A percentile compares a stretch with the other conserved stretches of the same genome.
Evolutionary conservation across 1,284 basidiomycete genomes (phyloP).

Genomic region (Leccinum pachyderme): DNA sequence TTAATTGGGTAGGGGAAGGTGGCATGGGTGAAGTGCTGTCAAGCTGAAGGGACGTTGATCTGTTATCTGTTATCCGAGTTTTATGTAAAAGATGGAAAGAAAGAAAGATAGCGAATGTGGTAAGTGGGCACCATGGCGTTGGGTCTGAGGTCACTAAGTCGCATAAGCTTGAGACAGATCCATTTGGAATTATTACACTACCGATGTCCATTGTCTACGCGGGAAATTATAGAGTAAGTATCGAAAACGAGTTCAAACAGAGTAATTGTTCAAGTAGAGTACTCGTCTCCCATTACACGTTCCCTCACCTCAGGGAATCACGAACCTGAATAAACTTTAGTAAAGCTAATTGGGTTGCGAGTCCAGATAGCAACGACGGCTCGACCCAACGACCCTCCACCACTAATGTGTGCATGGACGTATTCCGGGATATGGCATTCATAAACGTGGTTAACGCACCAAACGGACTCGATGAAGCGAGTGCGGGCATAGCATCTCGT

Average conservation of each 20-base stretch:
- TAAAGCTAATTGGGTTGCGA: slow-evolving; percentile 15
- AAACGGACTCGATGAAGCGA: slow-evolving; percentile 17
- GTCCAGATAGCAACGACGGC: slow-evolving; percentile 8
- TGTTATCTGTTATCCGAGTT: neutral
- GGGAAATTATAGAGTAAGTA: slow-evolving; percentile 3
- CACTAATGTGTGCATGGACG: slow-evolving; percentile 13
- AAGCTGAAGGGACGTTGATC: neutral
- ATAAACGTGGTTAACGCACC: slow-evolving; percentile 13
- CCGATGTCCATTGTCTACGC: slow-evolving; percentile 5
- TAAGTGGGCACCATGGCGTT: neutral
- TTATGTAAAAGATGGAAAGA: neutral
- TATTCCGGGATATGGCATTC: slow-evolving; percentile 7
- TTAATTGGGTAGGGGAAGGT: slow-evolving; percentile 20
- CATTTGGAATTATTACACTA: slow-evolving; percentile 5
- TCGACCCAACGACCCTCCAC: slow-evolving; percentile 31
- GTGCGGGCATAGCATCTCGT: slow-evolving; percentile 35
- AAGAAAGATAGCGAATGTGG: neutral
- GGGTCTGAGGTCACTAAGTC: neutral
- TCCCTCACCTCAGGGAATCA: slow-evolving; percentile 9
- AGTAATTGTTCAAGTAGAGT: slow-evolving; percentile 5
- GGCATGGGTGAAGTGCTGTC: slow-evolving; percentile 18
- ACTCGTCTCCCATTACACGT: slow-evolving; percentile 3
- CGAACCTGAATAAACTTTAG: slow-evolving; percentile 15
- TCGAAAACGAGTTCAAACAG: neutral
- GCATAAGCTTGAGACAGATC: neutral